Evolutionary conservation across 2,329 filamentous ascomycete species (phyloP), one percentile per base, ranked within the genome.

Genomic region (Cladophialophora yegresii): DNA sequence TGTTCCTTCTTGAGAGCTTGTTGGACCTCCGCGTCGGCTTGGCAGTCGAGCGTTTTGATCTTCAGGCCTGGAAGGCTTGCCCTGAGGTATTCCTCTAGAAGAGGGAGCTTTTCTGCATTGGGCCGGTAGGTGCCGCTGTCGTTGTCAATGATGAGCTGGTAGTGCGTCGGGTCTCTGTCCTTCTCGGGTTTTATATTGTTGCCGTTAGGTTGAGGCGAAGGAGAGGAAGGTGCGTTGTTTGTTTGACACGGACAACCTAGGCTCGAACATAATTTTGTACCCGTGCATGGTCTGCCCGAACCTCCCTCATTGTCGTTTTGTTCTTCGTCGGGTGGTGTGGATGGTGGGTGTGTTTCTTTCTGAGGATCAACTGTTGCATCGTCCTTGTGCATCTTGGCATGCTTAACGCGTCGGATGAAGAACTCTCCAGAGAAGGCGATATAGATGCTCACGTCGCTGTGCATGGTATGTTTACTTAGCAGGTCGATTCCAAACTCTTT

Each of bases 401-500:
- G 81, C 67, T 81, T 84, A 28, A 91, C 81, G 2, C 89, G 85
- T 13, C 92, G 86, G 67, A 98, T 84, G 75, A 97, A 95, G 77
- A 98, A 98, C 74, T 98, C 93, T 49, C 93, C 93, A 0, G 90
- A 92, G 74, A 88, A 97, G 23, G 93, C 93, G 68, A 97, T 91
- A 75, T 96, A 96, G 1, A 91, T 89, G 40, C 88, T 90, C 1
- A 96, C 93, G 75, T 97, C 89, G 69, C 91, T 93, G 79, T 98
- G 93, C 92, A 98, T 96, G 47, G 92, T 96, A 77, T 98, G 93
- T 76, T 98, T 98, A 76, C 89, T 92, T 72, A 98, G 79, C 76
- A 97, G 82, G 77, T 97, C 93, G 72, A 98, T 92, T 58, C 93
- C 92, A 65, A 97, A 97, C 72, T 97, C 93, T 72, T 95, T 95